Conservation (phyloP, 2,329 filamentous ascomycete genomes). For the Daldinia sp. region DNA sequence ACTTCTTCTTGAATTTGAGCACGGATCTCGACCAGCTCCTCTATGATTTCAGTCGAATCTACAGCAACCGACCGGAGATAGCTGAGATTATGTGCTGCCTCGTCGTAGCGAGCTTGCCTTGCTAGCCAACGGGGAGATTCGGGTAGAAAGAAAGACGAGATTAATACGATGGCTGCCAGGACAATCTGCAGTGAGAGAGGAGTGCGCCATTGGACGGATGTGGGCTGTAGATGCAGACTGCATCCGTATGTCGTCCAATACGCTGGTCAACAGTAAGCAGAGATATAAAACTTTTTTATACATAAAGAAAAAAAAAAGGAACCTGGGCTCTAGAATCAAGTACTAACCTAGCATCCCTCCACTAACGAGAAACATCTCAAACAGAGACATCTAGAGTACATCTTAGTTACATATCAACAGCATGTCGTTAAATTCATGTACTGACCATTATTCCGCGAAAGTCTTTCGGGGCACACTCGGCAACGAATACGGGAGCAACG, state of each 20-base stretch:
- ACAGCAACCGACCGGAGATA: conserved; percentile 2
- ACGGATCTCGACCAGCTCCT: conserved; percentile 12
- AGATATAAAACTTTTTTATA: too few species aligned
- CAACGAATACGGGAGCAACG: conserved; percentile 11
- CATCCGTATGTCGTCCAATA: conserved; percentile 14
- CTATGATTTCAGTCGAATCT: conserved; percentile 4
- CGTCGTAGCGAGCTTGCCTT: conserved; percentile 8
- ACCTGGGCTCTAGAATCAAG: not conserved
- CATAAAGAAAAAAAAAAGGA: not conserved
- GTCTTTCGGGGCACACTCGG: not conserved
- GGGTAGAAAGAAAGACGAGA: conserved; percentile 7
- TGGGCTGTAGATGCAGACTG: conserved; percentile 3
- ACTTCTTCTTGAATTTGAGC: conserved; percentile 14
- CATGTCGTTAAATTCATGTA: not conserved
- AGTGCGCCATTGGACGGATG: conserved; percentile 12
- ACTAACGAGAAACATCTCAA: conserved; percentile 14
- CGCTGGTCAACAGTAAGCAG: not conserved
- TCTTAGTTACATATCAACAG: not conserved
- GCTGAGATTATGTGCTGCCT: conserved; percentile 2
- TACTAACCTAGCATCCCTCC: conserved; percentile 16
- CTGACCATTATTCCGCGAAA: conserved; percentile 5
- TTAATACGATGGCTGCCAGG: not conserved
- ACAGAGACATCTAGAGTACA: not conserved
- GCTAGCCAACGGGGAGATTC: conserved; percentile 13
- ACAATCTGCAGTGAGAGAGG: conserved; percentile 12